Conservation (phyloP, 495 filamentous ascomycete species). For the Neurospora discreta region DNA sequence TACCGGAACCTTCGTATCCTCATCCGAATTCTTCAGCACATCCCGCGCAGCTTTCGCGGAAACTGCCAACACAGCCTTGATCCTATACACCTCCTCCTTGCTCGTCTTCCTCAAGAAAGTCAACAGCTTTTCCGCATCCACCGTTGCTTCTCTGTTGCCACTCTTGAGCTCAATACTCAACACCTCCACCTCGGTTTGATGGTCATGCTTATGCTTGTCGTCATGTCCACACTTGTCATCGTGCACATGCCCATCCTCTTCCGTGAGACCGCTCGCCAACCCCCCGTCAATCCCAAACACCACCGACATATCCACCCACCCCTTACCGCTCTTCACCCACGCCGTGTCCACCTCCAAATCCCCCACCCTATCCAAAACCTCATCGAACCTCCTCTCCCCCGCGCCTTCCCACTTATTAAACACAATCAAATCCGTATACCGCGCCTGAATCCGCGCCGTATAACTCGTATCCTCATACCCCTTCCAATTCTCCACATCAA, state of each 20-base stretch:
- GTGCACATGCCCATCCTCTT: constrained; percentile 21
- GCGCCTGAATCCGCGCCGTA: constrained; percentile 74
- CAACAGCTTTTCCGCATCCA: constrained; percentile 57
- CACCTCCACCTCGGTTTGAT: constrained; percentile 86
- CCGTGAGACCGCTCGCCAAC: constrained; percentile 48
- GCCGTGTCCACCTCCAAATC: constrained; percentile 75
- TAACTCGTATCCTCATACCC: constrained; percentile 89
- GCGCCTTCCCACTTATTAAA: constrained; percentile 91
- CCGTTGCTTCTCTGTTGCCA: constrained; percentile 9
- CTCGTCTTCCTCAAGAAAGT: constrained; percentile 56
- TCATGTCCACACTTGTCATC: constrained; percentile 17
- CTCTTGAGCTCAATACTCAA: constrained; percentile 57
- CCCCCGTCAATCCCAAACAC: constrained; percentile 82
- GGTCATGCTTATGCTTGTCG: constrained; percentile 24
- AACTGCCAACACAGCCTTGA: constrained; percentile 74
- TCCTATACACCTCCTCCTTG: constrained; percentile 89
- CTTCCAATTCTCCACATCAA: constrained; percentile 95
- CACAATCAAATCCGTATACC: constrained; percentile 86
- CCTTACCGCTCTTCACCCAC: constrained; percentile 68
- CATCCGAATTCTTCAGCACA: constrained; percentile 50
- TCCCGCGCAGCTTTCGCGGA: constrained; percentile 15
- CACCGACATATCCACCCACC: constrained; percentile 61
- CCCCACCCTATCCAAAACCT: constrained; percentile 70
- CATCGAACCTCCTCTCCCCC: constrained; percentile 62
- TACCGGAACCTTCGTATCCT: constrained; percentile 20